phyloP scores from a whole-genome alignment of 257 asterid species.

The Prunella vulgaris region DNA sequence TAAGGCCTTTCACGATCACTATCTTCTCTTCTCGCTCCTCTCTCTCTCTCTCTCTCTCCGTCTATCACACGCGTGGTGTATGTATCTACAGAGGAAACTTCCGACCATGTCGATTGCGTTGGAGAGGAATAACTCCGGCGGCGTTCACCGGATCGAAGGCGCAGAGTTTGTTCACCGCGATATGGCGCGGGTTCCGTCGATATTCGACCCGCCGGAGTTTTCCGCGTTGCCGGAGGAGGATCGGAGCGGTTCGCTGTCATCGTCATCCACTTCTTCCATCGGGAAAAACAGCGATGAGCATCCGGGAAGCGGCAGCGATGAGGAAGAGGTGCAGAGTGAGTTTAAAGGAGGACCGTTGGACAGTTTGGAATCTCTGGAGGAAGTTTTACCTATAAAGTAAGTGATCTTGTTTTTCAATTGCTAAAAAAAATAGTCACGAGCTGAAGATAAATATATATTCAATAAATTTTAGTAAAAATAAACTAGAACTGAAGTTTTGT shows the following conservation, averaged over 20 bases:
- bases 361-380: slow-evolving; percentile 43
- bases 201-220: slow-evolving; percentile 29
- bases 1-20: slow-evolving; percentile 38
- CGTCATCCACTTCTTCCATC: slow-evolving; percentile 46
- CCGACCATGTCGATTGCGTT: slow-evolving; percentile 39
- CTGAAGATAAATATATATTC: neutral
- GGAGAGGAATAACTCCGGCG: slow-evolving; percentile 31
- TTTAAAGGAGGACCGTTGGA: slow-evolving; percentile 43
- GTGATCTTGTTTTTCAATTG: slow-evolving; percentile 1
- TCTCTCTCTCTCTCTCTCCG: slow-evolving; percentile 17
- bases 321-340: slow-evolving; percentile 49
- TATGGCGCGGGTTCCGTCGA: slow-evolving; percentile 23
- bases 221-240: slow-evolving; percentile 23
- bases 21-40: slow-evolving; percentile 12
- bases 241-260: slow-evolving; percentile 22
- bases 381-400: slow-evolving; percentile 47
- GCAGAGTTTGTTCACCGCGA: slow-evolving; percentile 31
- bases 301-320: slow-evolving; percentile 29
- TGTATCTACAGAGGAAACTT: slow-evolving; percentile 16
- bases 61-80: neutral
- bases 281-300: slow-evolving; percentile 46
- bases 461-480: neutral
- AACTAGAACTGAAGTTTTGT: slow-evolving; percentile 6
- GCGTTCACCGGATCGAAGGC: slow-evolving; percentile 31
- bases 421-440: neutral